phyloP scores from a whole-genome alignment of 2,329 filamentous ascomycete genomes.

The Epichloe bromicola region DNA sequence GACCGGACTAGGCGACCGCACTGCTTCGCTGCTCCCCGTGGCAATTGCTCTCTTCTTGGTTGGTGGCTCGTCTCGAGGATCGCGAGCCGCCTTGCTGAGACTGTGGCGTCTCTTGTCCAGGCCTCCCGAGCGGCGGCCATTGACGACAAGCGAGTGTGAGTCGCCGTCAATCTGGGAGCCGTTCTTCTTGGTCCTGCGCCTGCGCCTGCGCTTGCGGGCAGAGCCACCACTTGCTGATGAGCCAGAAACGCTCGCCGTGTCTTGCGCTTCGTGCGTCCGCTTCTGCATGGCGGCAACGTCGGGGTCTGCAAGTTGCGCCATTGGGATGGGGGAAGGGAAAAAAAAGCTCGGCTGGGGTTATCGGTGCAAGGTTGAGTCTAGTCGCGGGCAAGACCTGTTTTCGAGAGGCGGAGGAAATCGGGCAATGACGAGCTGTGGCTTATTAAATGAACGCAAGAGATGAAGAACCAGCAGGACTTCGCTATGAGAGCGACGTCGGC shows the following conservation, averaged over 20 bases:
- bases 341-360: neutral
- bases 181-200: constrained; percentile 16
- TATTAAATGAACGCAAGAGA: too few relatives aligned
- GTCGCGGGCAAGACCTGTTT: neutral
- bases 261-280: constrained; percentile 12
- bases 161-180: constrained; percentile 9
- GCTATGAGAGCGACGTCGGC: too few relatives aligned
- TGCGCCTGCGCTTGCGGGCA: constrained; percentile 12
- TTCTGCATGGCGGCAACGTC: constrained; percentile 17
- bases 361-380: neutral
- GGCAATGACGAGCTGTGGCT: neutral
- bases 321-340: constrained; percentile 4
- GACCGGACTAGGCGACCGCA: constrained; percentile 35
- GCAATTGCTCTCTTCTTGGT: constrained; percentile 22
- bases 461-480: too few relatives aligned
- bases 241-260: constrained; percentile 14
- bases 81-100: constrained; percentile 47
- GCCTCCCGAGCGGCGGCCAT: constrained; percentile 18
- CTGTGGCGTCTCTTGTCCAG: constrained; percentile 35
- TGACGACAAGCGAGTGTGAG: constrained; percentile 10
- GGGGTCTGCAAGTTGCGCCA: constrained; percentile 17
- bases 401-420: neutral
- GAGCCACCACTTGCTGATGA: constrained; percentile 19
- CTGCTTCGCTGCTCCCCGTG: constrained; percentile 7
- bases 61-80: constrained; percentile 41